phyloP scores from a whole-genome alignment of 495 filamentous ascomycete species.

The Penicillium silybi region DNA sequence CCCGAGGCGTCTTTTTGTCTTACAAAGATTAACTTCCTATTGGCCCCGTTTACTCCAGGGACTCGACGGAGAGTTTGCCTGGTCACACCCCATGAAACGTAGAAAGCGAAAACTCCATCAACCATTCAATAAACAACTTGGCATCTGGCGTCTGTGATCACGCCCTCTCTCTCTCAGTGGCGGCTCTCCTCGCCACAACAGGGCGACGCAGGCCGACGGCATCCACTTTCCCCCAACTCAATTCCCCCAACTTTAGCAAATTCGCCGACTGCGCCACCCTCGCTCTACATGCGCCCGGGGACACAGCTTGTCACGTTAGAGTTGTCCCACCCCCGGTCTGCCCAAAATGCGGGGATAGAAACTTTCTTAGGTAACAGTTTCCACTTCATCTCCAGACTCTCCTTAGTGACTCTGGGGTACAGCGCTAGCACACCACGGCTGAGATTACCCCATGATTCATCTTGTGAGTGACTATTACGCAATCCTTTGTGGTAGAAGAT shows the following conservation, averaged over 20 bases:
- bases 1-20: background rate
- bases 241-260: background rate
- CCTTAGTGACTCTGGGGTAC: conserved; percentile 26
- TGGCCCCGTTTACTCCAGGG: background rate
- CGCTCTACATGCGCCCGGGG: background rate
- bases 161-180: background rate
- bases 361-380: conserved; percentile 37
- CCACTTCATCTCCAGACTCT: conserved; percentile 16
- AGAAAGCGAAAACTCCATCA: background rate
- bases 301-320: conserved; percentile 14
- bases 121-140: background rate
- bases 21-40: background rate
- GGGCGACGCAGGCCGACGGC: background rate
- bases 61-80: background rate
- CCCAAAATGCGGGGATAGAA: conserved; percentile 26
- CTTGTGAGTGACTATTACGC: background rate
- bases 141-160: background rate
- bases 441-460: background rate
- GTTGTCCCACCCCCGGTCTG: conserved; percentile 13
- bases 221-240: background rate
- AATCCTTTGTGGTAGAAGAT: background rate
- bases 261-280: background rate
- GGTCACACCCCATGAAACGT: background rate
- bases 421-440: background rate
- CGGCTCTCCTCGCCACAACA: background rate